phyloP scores from a whole-genome alignment of 176 grass and related monocot species.

The Elymus sibiricus region DNA sequence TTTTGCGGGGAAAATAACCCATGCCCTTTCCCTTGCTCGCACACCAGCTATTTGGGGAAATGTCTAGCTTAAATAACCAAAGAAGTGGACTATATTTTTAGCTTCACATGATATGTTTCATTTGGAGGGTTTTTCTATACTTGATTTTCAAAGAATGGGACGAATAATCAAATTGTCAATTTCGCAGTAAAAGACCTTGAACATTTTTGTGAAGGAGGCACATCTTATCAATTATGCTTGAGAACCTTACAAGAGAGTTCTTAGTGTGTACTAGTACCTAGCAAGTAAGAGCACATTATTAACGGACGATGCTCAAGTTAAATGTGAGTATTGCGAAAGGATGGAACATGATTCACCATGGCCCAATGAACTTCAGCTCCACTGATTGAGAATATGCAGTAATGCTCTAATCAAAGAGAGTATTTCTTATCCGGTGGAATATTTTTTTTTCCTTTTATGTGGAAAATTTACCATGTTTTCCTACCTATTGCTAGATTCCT shows the following conservation, averaged over 20 bases:
- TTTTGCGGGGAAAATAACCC: too few species aligned
- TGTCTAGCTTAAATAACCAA: background rate
- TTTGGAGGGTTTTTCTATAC: background rate
- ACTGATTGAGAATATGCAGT: background rate
- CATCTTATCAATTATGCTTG: background rate
- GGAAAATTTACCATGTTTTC: background rate
- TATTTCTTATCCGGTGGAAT: background rate
- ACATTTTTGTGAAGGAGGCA: background rate
- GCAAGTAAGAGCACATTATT: background rate
- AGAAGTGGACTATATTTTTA: background rate
- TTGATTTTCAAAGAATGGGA: background rate
- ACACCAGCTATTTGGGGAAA: conserved; percentile 30
- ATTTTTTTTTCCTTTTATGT: background rate
- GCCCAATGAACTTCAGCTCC: background rate
- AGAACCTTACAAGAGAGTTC: background rate
- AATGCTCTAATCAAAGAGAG: background rate
- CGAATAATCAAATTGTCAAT: background rate
- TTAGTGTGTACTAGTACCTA: background rate
- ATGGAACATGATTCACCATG: background rate
- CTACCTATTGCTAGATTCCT: background rate
- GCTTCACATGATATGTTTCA: background rate
- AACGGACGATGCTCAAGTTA: background rate
- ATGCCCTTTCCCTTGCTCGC: background rate
- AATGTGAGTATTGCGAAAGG: background rate
- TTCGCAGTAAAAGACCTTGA: background rate